Base-by-base conservation (phyloP, 2,329 filamentous ascomycete genomes). In the Endoconidiophora polonica region DNA sequence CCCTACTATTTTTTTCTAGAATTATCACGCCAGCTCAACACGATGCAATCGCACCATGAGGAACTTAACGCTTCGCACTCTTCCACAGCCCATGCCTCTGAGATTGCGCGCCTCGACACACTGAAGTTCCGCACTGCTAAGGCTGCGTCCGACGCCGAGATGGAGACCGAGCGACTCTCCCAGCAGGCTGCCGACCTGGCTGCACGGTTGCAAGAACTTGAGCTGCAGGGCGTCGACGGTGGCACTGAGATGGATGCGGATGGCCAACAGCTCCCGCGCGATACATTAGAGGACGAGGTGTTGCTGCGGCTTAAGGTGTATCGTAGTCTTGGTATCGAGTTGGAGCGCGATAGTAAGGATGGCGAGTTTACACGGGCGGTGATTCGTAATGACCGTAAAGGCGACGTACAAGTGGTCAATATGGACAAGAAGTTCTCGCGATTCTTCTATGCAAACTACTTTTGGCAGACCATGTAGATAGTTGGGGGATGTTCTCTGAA, bases 71-170 rank as follows among this genome's bases (percentile, higher is more conserved):
- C 78, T 1, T 69, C 80, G 2, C 86, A 94, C 68, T 85, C 86
- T 56, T 77, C 84, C 0, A 74, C 81, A 4, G 78, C 77, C 53
- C 90, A 96, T 67, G 86, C 88, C 4, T 79, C 79, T 36, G 78
- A 85, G 60, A 94, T 96, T 55, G 74, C 91, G 18, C 76, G 82
- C 39, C 79, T 95, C 54, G 90, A 96, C 65, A 94, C 86, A 1
- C 80, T 88, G 58, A 95, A 95, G 62, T 96, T 96, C 67, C 81
- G 87, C 57, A 81, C 86, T 52, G 90, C 90, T n/a, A 96, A 96
- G 65, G 79, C 84, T 14, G 86, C 85, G 0, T 82, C 77, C 1
- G 90, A 96, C 62, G 71, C 91, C 5, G 88, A 95, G 68, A 87
- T 90, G 60, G 91, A 98, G 67, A 83, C 84, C n/a, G 90, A 96